phyloP scores from a whole-genome alignment of 202 grass and related monocot genomes.

The Elaeis oleifera region DNA sequence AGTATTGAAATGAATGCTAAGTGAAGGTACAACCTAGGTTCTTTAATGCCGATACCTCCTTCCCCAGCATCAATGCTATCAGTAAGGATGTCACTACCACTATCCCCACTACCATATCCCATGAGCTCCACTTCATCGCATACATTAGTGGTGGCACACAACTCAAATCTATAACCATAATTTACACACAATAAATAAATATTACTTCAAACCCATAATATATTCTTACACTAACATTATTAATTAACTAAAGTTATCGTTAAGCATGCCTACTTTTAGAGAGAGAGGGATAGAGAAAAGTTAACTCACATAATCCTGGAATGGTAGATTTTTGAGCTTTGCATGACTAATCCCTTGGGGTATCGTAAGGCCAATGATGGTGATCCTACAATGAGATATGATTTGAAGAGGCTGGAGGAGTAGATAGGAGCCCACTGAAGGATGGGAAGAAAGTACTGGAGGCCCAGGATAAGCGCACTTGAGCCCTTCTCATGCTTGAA shows the following conservation, averaged over 20 bases:
- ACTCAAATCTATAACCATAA: slow-evolving; percentile 50
- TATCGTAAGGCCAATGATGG: slow-evolving; percentile 86
- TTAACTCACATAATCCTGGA: slow-evolving; percentile 65
- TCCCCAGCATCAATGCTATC: slow-evolving; percentile 49
- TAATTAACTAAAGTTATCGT: no score
- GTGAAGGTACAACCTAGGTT: slow-evolving; percentile 54
- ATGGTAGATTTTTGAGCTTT: slow-evolving; percentile 79
- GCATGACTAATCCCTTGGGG: slow-evolving; percentile 95
- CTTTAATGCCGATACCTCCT: slow-evolving; percentile 35
- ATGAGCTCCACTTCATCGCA: slow-evolving; percentile 81
- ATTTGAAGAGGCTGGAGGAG: slow-evolving; percentile 39
- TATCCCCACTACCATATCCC: slow-evolving; percentile 69
- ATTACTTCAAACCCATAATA: no score
- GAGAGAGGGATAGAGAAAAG: background rate
- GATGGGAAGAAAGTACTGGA: slow-evolving; percentile 67
- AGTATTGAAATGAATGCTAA: slow-evolving; percentile 69
- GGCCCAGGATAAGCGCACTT: slow-evolving; percentile 26
- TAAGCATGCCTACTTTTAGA: background rate
- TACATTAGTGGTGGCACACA: slow-evolving; percentile 91
- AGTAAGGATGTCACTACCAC: slow-evolving; percentile 69
- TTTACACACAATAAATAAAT: background rate
- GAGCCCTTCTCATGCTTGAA: slow-evolving; percentile 43
- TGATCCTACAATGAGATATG: slow-evolving; percentile 65
- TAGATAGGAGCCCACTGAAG: slow-evolving; percentile 59
- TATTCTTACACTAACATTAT: no score